Base-by-base conservation (phyloP, 1,139 yeast species). In the Nematodospora anomalae region DNA sequence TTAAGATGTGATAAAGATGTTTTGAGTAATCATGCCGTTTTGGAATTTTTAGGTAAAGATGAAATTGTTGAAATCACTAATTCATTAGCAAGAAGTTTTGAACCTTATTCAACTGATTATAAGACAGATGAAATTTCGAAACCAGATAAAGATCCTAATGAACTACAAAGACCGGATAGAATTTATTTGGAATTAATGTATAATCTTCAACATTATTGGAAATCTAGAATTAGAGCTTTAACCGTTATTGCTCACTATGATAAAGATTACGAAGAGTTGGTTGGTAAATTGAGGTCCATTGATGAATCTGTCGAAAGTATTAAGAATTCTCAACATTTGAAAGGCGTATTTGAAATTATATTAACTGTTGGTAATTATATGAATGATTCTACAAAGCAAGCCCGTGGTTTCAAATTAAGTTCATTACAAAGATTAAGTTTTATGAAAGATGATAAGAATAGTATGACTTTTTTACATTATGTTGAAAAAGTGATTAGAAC, bases 321-420 rank as follows among this genome's bases (percentile, higher is more conserved):
- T 33, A 78, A 74, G 43, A 67, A 66, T 28, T 82, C 90, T 0
- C 64, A 70, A 33, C 73, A 80, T 41, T 67, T 84, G 53, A 74
- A 79, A 49, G 72, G 74, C 44, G 81, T 84, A 2, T 83, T 85
- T 58, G 87, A 83, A 49, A 80, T 85, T 37, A 85, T 85, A 51
- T 72, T 84, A 49, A 80, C 90, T 2, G 88, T 85, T 35, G 95
- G 95, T 62, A 85, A 85, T 53, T 85, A 78, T 52, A 84, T 85
- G 94, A 85, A 85, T 53, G 90, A 84, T 51, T 68, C 80, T 6
- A 73, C 87, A 2, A 84, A 84, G 47, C 90, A 84, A 56, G 92
- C 94, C 0, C 80, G 76, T 46, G 95, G 95, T 36, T 85, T 85
- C 64, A 83, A 81, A 51, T 71, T 84, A 50, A 74, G 80, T 39